phyloP scores from a whole-genome alignment of 129 eudicot genomes.

The Rutidosis leptorrhynchoides region DNA sequence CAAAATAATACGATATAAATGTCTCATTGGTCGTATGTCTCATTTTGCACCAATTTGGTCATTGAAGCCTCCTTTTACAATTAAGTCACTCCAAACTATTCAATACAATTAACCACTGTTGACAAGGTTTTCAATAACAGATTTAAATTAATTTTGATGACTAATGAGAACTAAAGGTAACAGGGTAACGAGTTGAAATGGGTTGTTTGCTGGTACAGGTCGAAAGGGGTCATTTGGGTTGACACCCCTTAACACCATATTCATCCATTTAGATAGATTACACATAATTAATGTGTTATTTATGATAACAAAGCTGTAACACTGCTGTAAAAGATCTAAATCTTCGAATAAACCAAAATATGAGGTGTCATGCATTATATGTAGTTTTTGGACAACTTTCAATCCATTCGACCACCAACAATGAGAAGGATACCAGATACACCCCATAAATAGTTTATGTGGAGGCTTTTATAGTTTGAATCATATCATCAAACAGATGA shows the following conservation, averaged over 20 bases:
- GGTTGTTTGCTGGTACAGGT: not conserved
- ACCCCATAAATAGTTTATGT: not conserved
- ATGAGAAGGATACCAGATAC: not conserved
- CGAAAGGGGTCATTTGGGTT: not conserved
- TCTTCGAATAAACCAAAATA: not conserved
- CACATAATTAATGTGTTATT: not conserved
- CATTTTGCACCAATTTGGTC: constrained; percentile 10
- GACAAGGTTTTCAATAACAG: not conserved
- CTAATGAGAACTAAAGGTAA: not conserved
- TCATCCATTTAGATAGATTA: not conserved
- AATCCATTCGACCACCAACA: not conserved
- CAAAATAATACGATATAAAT: not conserved
- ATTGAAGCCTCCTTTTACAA: constrained; percentile 2
- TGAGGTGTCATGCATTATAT: not conserved
- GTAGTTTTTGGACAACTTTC: not conserved
- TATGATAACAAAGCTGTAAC: not conserved
- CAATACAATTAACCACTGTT: constrained; percentile 2
- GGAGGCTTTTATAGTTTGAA: not conserved
- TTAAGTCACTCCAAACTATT: not conserved
- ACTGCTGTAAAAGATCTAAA: not conserved
- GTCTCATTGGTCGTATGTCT: not conserved
- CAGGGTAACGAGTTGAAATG: not conserved
- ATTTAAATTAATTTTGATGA: not conserved
- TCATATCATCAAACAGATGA: not conserved
- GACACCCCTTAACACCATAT: not conserved